These are phyloP conservation scores for Prototheca stagnorum DNA, from an alignment of 163 green algal species.

Conservation along the genomic window DNA sequence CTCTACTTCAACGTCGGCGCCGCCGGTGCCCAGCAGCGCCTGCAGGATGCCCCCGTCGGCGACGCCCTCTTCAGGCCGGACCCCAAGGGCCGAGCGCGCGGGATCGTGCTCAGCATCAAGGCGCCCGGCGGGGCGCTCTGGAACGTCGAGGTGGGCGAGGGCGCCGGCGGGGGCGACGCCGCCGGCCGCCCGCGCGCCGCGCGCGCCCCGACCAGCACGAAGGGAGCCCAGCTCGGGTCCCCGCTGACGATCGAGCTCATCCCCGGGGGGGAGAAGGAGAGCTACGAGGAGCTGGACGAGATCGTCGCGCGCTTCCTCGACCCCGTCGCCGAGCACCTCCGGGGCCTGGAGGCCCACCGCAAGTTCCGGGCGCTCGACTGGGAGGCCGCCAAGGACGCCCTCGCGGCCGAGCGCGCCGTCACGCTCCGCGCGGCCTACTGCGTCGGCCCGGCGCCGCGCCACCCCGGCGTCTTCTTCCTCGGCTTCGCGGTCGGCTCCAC, in stretches of 20 bases:
- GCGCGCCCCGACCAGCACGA: neutral
- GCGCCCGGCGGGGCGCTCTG: slow-evolving; percentile 5
- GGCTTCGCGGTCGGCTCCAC: slow-evolving; percentile 10
- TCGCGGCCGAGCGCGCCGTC: neutral
- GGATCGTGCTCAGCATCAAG: slow-evolving; percentile 23
- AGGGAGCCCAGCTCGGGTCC: slow-evolving; percentile 10
- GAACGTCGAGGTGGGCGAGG: slow-evolving; percentile 25
- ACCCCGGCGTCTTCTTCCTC: slow-evolving; percentile 27
- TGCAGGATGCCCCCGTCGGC: slow-evolving; percentile 6
- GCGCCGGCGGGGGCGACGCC: slow-evolving; percentile 6
- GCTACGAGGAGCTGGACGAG: slow-evolving; percentile 38
- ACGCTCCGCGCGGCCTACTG: slow-evolving; percentile 16
- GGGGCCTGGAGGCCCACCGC: slow-evolving; percentile 9
- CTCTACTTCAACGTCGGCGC: slow-evolving; percentile 52
- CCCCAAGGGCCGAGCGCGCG: slow-evolving; percentile 1
- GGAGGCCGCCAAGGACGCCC: slow-evolving; percentile 2
- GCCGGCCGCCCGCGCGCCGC: neutral
- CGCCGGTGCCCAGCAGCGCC: slow-evolving; percentile 10
- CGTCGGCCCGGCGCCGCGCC: slow-evolving; percentile 11
- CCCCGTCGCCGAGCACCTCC: slow-evolving; percentile 7
- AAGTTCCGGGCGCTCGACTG: slow-evolving; percentile 17
- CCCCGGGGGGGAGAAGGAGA: slow-evolving; percentile 1
- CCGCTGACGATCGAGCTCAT: slow-evolving; percentile 14
- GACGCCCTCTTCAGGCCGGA: slow-evolving; percentile 9
- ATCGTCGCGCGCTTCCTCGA: slow-evolving; percentile 19